phyloP scores from a whole-genome alignment of 192 early-diverging fungal species.

The Rhizoclosmatium globosum region DNA sequence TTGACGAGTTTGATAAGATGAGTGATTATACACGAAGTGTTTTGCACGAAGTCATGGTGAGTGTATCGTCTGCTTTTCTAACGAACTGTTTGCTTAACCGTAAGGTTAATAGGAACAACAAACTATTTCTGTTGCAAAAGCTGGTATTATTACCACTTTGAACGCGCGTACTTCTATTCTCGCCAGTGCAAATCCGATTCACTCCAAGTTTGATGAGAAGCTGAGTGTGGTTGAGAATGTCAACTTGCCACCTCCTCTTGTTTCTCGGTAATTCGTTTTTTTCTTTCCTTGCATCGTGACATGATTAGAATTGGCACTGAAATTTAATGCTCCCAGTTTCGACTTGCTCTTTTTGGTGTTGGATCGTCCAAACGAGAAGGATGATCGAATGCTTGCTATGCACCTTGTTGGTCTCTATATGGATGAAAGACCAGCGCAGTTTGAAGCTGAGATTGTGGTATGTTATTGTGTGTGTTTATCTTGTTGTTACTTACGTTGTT shows the following conservation, averaged over 20 bases:
- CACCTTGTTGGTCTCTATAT: constrained; percentile 90
- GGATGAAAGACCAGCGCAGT: constrained; percentile 59
- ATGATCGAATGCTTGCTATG: constrained; percentile 86
- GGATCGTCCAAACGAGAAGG: constrained; percentile 85
- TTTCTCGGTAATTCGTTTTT: constrained; percentile 75
- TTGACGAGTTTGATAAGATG: constrained; percentile 99
- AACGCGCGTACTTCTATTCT: constrained; percentile 97
- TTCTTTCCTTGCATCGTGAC: not conserved
- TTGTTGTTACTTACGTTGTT: constrained; percentile 7
- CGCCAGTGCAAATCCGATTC: constrained; percentile 93
- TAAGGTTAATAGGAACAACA: constrained; percentile 84
- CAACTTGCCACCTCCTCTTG: constrained; percentile 89
- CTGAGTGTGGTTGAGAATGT: constrained; percentile 88
- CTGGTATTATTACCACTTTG: constrained; percentile 96
- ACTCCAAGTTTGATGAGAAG: constrained; percentile 86
- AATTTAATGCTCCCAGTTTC: constrained; percentile 63
- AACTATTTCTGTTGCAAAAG: constrained; percentile 97
- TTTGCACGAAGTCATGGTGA: constrained; percentile 96
- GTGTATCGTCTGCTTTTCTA: constrained; percentile 13
- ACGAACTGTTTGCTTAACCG: not conserved
- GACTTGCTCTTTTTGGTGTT: constrained; percentile 93
- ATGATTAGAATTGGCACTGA: not conserved
- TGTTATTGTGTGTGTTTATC: constrained; percentile 24
- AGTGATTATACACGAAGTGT: constrained; percentile 91
- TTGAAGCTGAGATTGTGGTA: constrained; percentile 53